Base-by-base conservation (phyloP, 2,329 filamentous ascomycete genomes). In the Tolypocladium tropicale region DNA sequence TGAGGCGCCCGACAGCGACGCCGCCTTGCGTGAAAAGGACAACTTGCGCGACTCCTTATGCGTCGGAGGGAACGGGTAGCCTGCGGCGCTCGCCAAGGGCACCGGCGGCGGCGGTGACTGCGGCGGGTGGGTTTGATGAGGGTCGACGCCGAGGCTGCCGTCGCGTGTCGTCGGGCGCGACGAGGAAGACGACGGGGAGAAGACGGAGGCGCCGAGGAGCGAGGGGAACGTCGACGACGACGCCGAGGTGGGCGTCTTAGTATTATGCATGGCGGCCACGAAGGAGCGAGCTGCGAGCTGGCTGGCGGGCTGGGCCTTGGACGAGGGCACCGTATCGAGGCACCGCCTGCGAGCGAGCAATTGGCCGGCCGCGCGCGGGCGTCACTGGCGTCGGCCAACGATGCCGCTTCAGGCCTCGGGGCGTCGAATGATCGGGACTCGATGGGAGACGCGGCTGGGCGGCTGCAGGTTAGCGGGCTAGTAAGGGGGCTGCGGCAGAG, bases 21-120 rank as follows among this genome's bases (percentile, higher is more conserved):
- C 33, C 0, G 78, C 60, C 64, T 80, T 82, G 62, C 79, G 80
- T 56, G 74, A 72, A 64, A 81, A 79, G 49, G 79, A 82, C 28
- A 74, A 67, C 62, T 78, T 77, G 70, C 78, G 74, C 25, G 55
- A 18, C 61, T 78, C 76, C 11, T 30, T 48, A 2, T 48, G 43
- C 67, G 79, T 75, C 67, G 66, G 64, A 55, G 70, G 61, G 54
- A 70, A 58, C 62, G 66, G 69, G 33, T 63, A 46, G 62, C 61
- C 51, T 60, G 61, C 58, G 57, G 59, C 55, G 52, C 64, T 54
- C 34, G 65, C 56, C 41, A 63, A 60, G 54, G 67, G 58, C 30
- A 33, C 39, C 34, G 33, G 46, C 25, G 39, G 23, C 7, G 39
- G 37, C 25, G 49, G 34, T 18, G 51, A 30, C 37, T 41, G 30